Conservation (phyloP, 441 rosid genomes). For the Dalechampia spathulata region DNA sequence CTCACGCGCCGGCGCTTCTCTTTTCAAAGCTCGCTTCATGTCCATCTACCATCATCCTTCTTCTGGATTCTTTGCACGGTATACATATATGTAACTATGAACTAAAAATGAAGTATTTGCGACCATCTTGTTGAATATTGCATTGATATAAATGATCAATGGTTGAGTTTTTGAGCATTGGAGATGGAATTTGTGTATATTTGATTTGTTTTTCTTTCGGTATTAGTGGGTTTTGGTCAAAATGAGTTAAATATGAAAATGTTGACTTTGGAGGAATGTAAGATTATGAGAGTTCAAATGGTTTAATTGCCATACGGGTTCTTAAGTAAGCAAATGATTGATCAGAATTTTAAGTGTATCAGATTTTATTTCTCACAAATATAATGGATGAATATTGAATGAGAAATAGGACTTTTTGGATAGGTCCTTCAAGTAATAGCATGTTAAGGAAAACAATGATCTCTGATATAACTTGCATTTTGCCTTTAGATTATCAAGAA, state of each 20-base stretch:
- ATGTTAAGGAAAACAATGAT: no score
- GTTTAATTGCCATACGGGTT: no score
- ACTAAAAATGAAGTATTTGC: no score
- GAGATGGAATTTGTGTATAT: background rate
- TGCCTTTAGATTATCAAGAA: no score
- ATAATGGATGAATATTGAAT: no score
- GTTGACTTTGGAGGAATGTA: background rate
- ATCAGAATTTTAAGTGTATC: no score
- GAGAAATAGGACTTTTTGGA: no score
- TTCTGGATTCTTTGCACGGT: constrained; percentile 47
- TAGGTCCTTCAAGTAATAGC: no score
- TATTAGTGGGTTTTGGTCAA: background rate
- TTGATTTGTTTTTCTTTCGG: background rate
- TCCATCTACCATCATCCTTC: constrained; percentile 27
- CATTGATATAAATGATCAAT: background rate
- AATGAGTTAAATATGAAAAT: background rate
- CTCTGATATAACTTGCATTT: no score
- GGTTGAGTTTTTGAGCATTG: background rate
- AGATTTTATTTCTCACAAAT: no score
- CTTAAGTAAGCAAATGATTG: no score
- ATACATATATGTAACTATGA: background rate
- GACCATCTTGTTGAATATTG: background rate
- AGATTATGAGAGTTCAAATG: background rate
- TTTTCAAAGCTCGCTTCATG: constrained; percentile 60
- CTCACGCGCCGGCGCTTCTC: constrained; percentile 47